Evolutionary conservation across 2,329 filamentous ascomycete genomes (phyloP).

Genomic region (Aspergillus hiratsukae): DNA sequence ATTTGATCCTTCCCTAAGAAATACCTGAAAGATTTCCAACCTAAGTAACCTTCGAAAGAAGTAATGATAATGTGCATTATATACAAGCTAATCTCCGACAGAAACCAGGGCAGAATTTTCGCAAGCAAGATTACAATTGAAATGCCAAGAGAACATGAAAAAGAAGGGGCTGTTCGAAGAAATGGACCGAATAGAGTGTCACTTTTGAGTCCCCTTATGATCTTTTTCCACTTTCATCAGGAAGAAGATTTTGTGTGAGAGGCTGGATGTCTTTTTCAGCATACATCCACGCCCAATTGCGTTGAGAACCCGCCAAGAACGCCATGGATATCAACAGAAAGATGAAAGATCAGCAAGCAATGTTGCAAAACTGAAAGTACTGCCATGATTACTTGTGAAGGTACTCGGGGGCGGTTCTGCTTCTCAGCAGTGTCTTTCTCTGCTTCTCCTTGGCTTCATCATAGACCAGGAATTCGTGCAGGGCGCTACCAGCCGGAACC

Average conservation of each 20-base stretch:
- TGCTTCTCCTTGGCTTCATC: constrained; percentile 69
- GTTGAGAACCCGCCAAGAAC: constrained; percentile 36
- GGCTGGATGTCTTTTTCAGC: constrained; percentile 5
- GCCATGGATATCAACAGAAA: constrained; percentile 41
- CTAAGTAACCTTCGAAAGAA: constrained; percentile 7
- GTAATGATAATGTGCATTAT: constrained; percentile 13
- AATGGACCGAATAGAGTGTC: background rate
- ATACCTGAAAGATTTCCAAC: constrained; percentile 4
- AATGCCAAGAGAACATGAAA: constrained; percentile 9
- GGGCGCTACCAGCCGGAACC: constrained; percentile 80
- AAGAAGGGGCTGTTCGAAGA: background rate
- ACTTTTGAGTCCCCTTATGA: background rate
- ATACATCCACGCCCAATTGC: constrained; percentile 21
- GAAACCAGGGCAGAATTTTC: constrained; percentile 13
- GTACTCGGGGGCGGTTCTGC: constrained; percentile 13
- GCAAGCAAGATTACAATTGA: constrained; percentile 8
- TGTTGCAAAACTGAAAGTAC: constrained; percentile 18
- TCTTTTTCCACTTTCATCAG: background rate
- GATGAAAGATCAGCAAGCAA: constrained; percentile 25
- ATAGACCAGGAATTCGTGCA: constrained; percentile 92
- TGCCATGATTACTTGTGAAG: constrained; percentile 17
- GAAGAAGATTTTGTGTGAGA: background rate
- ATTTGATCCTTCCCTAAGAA: background rate
- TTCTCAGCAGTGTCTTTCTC: constrained; percentile 61
- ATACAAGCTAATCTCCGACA: constrained; percentile 11